phyloP scores from a whole-genome alignment of 2,329 filamentous ascomycete genomes.

The Leptodontidium sp. region DNA sequence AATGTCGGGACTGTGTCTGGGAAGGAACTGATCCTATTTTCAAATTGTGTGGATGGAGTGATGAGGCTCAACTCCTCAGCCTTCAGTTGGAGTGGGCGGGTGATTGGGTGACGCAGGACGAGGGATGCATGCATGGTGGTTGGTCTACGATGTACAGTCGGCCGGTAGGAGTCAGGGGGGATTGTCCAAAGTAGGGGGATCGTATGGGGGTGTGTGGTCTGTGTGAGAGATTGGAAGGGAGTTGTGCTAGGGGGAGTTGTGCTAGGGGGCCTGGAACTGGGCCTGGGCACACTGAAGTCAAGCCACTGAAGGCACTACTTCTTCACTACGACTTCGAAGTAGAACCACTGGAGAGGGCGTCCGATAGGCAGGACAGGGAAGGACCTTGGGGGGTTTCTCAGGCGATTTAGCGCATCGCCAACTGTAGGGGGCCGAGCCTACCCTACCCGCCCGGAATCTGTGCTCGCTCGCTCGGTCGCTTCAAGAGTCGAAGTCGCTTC shows the following conservation, averaged over 20 bases:
- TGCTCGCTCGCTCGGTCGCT: neutral
- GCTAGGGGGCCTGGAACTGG: neutral
- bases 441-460: neutral
- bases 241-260: neutral
- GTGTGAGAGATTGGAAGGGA: conserved; percentile 2
- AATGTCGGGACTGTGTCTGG: neutral
- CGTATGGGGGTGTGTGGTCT: neutral
- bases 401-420: neutral
- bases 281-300: neutral
- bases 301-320: neutral
- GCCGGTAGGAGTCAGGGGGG: too few species aligned
- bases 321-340: too few species aligned
- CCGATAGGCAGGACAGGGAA: neutral
- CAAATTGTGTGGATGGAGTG: too few species aligned
- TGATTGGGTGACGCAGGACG: too few species aligned
- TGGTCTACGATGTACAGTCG: too few species aligned
- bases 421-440: neutral
- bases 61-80: too few species aligned
- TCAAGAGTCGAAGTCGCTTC: too few species aligned
- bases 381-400: neutral
- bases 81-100: too few species aligned
- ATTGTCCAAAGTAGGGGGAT: too few species aligned
- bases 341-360: neutral
- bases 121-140: too few species aligned
- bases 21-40: too few species aligned